Base-by-base conservation (phyloP, 139 green algal species). In the Chlamydomonas incerta region DNA sequence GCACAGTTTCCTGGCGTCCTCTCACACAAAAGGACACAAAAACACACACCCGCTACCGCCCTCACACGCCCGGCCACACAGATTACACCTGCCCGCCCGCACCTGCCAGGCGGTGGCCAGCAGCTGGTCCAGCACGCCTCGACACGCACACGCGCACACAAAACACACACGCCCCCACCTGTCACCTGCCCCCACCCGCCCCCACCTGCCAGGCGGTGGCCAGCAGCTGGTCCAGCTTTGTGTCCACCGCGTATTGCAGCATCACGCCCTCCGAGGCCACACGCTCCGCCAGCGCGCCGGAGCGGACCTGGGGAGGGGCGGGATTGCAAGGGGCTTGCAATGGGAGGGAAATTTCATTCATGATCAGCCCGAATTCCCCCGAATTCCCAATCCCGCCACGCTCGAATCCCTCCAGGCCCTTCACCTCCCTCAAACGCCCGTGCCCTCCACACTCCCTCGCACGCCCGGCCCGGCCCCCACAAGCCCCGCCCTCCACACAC, bases 231-330 rank as follows among this genome's bases (percentile, higher is more conserved):
- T 93, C 90, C 74, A 93, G 66, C 65, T 88, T 87, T 0, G 74
- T 71, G 84, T 93, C 90, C 18, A 90, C 83, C 26, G 82, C 86
- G 58, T 93, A 93, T 83, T 93, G 88, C 70, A 93, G 83, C 88
- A 91, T 90, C 8, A 92, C 90, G 0, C 90, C 90, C 69, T 93
- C 90, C 1, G 62, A n/a, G 11, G 80, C 72, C 5, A 93, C 86
- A 13, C 90, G 83, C 87, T 90, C 88, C 2, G 88, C 80, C 41
- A 93, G 26, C 28, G 73, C 83, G 8, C 90, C 90, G 31, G 79
- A 52, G 1, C 86, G 87, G 20, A 93, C 77, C 90, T 93, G 85
- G 37, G 41, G 33, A 0, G 74, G 55, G n/a, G 10, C 9, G 21
- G 21, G 55, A 24, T 10, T 50, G 20, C 1, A 10, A 15, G 58